phyloP scores from a whole-genome alignment of 805 yeast genomes.

The Kluyveromyces lactis region DNA sequence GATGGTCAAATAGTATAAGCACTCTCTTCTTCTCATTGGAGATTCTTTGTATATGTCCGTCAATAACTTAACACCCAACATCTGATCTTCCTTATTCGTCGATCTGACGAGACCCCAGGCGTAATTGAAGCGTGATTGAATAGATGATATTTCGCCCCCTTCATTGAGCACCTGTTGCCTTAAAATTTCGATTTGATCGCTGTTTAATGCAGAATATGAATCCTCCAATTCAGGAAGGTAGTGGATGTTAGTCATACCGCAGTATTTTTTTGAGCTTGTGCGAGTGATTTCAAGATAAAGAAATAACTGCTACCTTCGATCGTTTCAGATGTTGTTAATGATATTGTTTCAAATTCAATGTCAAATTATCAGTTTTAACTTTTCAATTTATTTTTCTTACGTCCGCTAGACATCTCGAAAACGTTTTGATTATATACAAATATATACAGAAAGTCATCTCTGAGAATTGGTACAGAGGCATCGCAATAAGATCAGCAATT shows the following conservation, averaged over 20 bases:
- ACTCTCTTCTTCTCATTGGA: conserved; percentile 80
- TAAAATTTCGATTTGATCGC: conserved; percentile 67
- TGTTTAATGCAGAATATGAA: conserved; percentile 42
- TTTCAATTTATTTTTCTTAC: too few relatives aligned
- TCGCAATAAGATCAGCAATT: too few relatives aligned
- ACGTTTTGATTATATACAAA: too few relatives aligned
- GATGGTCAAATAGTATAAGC: conserved; percentile 76
- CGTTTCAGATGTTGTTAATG: too few relatives aligned
- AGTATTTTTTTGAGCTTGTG: too few relatives aligned
- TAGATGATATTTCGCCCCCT: conserved; percentile 60
- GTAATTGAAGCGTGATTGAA: conserved; percentile 84
- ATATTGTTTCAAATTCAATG: too few relatives aligned
- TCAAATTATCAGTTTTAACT: too few relatives aligned
- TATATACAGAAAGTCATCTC: too few relatives aligned
- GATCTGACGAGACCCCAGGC: conserved; percentile 95
- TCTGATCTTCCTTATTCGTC: conserved; percentile 49
- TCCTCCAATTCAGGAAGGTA: conserved; percentile 27
- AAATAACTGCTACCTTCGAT: neutral
- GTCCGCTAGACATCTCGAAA: too few relatives aligned
- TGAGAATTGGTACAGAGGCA: too few relatives aligned
- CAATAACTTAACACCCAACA: conserved; percentile 70
- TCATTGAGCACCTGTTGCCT: conserved; percentile 73
- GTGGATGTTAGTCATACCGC: conserved; percentile 18
- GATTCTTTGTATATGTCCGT: conserved; percentile 63
- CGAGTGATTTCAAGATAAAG: too few relatives aligned